Evolutionary conservation across 495 filamentous ascomycete species (phyloP).

Genomic region (Penicillium odoratum): DNA sequence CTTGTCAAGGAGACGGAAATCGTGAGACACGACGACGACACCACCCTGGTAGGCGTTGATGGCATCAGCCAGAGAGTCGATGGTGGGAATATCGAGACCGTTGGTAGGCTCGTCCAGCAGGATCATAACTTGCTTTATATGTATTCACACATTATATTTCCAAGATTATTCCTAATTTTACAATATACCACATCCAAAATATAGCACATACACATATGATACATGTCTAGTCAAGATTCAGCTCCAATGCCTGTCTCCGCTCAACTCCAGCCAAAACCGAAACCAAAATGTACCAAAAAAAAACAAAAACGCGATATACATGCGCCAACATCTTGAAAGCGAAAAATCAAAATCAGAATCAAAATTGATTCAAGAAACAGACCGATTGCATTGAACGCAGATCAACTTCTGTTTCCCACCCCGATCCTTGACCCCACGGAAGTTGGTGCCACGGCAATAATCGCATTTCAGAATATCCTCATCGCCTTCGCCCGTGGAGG

Average conservation of each 20-base stretch:
- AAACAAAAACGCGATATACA: neutral
- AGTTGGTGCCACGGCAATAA: constrained; percentile 51
- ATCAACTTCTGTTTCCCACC: constrained; percentile 51
- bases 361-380: constrained; percentile 19
- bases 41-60: constrained; percentile 95
- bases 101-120: constrained; percentile 98
- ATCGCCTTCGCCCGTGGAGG: constrained; percentile 37
- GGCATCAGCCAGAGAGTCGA: constrained; percentile 94
- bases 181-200: neutral
- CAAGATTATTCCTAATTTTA: neutral
- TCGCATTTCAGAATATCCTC: constrained; percentile 50
- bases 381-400: constrained; percentile 50
- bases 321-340: neutral
- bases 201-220: constrained; percentile 8
- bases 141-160: too few relatives aligned
- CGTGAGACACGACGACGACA: constrained; percentile 97
- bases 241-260: constrained; percentile 1
- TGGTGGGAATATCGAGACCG: constrained; percentile 98
- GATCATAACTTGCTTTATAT: constrained; percentile 61
- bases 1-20: constrained; percentile 98
- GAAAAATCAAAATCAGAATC: neutral
- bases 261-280: neutral
- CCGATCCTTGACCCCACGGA: constrained; percentile 49
- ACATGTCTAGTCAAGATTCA: neutral
- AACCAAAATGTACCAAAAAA: neutral